Evolutionary conservation across 768 basidiomycete genomes (phyloP).

Genomic region (Dendrothele bispora): DNA sequence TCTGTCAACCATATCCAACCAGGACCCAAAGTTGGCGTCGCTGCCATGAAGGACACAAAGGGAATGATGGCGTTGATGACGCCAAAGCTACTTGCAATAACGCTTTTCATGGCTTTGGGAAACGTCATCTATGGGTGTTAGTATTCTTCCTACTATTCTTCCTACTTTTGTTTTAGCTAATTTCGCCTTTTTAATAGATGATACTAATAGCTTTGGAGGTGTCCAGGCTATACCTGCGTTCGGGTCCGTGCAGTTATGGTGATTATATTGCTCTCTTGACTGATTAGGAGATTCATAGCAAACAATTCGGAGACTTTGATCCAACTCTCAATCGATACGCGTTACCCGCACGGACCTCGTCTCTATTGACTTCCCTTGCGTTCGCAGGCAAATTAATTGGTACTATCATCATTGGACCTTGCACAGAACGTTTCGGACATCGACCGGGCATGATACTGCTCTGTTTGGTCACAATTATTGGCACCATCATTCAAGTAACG

Average conservation of each 20-base stretch:
- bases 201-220: constrained; percentile 6
- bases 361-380: constrained; percentile 4
- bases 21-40: too few species aligned
- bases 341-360: constrained; percentile 2
- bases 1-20: too few species aligned
- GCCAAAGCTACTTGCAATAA: constrained; percentile 6
- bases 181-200: background rate
- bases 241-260: background rate
- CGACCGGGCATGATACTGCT: constrained; percentile 1
- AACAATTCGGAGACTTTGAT: constrained; percentile 7
- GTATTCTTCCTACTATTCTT: background rate
- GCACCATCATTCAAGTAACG: constrained; percentile 4
- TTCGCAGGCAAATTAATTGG: constrained; percentile 7
- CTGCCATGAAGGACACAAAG: too few species aligned
- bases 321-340: constrained; percentile 3
- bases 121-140: constrained; percentile 7
- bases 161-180: background rate
- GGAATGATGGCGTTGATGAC: background rate
- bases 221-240: constrained; percentile 8
- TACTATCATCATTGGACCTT: constrained; percentile 5
- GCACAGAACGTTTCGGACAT: constrained; percentile 6
- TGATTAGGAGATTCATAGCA: background rate
- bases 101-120: constrained; percentile 5
- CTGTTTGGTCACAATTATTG: constrained; percentile 1
- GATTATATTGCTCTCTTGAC: background rate